Conservation (phyloP, 352 stramenopile genomes). For the Phytophthora rubi region DNA sequence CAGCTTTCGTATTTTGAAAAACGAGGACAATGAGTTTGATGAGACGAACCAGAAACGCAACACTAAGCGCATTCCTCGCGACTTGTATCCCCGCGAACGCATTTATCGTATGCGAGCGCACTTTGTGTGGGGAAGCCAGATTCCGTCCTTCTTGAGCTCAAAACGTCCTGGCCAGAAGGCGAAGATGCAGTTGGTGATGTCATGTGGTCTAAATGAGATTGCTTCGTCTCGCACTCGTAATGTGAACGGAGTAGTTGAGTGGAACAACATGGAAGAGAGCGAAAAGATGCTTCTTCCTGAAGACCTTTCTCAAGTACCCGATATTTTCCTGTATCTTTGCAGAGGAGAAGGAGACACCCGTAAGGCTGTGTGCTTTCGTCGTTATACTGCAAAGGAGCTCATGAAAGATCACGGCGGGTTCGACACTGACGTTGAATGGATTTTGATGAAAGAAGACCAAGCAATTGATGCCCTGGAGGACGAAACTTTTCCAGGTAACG, state of each 20-base stretch:
- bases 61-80: conserved; percentile 64
- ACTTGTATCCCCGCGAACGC: conserved; percentile 63
- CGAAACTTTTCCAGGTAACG: conserved; percentile 84
- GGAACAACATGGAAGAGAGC: conserved; percentile 82
- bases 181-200: conserved; percentile 81
- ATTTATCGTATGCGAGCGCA: conserved; percentile 80
- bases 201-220: conserved; percentile 70
- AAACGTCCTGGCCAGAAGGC: conserved; percentile 76
- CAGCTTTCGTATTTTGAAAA: conserved; percentile 71
- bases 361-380: conserved; percentile 78
- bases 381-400: conserved; percentile 82
- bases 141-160: conserved; percentile 75
- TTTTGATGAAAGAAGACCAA: conserved; percentile 84
- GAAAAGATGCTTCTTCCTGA: conserved; percentile 79
- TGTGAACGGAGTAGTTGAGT: conserved; percentile 82
- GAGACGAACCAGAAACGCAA: conserved; percentile 88
- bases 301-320: conserved; percentile 79
- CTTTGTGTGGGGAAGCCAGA: conserved; percentile 77
- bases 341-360: conserved; percentile 66
- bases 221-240: conserved; percentile 64
- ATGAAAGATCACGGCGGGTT: conserved; percentile 65
- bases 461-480: conserved; percentile 79
- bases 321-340: conserved; percentile 91
- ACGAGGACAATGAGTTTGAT: conserved; percentile 75
- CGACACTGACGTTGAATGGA: conserved; percentile 62